phyloP scores from a whole-genome alignment of 2,329 filamentous ascomycete species.

The Geosmithia putterillii region DNA sequence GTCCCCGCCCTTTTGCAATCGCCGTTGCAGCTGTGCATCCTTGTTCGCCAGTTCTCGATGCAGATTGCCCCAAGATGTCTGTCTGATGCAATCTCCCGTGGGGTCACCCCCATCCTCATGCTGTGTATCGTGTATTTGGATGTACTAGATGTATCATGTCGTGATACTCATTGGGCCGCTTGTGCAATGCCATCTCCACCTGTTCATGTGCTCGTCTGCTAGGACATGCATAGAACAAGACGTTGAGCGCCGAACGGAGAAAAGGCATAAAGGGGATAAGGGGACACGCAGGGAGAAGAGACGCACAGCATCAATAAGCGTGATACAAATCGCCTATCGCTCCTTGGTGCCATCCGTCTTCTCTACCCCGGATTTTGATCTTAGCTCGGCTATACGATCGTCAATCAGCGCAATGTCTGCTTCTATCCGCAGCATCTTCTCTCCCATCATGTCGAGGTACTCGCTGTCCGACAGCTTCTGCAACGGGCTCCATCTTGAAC shows the following conservation, averaged over 20 bases:
- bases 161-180: background rate
- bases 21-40: background rate
- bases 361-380: slow-evolving; percentile 1
- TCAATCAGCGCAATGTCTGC: slow-evolving; percentile 69
- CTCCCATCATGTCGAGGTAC: slow-evolving; percentile 56
- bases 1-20: background rate
- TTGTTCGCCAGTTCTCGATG: background rate
- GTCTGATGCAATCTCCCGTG: background rate
- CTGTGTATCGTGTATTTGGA: background rate
- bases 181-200: background rate
- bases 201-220: background rate
- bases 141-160: too few species aligned
- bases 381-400: slow-evolving; percentile 49
- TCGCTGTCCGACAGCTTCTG: slow-evolving; percentile 59
- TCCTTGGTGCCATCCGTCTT: background rate
- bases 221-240: too few species aligned
- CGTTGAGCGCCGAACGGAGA: too few species aligned
- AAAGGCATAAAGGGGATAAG: too few species aligned
- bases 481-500: slow-evolving; percentile 61
- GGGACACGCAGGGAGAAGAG: too few species aligned
- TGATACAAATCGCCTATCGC: background rate
- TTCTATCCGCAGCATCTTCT: slow-evolving; percentile 60
- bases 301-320: too few species aligned
- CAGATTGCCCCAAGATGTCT: background rate
- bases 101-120: too few species aligned